Evolutionary conservation across 306 rosid species (phyloP).

Genomic region (Castanea mollissima): DNA sequence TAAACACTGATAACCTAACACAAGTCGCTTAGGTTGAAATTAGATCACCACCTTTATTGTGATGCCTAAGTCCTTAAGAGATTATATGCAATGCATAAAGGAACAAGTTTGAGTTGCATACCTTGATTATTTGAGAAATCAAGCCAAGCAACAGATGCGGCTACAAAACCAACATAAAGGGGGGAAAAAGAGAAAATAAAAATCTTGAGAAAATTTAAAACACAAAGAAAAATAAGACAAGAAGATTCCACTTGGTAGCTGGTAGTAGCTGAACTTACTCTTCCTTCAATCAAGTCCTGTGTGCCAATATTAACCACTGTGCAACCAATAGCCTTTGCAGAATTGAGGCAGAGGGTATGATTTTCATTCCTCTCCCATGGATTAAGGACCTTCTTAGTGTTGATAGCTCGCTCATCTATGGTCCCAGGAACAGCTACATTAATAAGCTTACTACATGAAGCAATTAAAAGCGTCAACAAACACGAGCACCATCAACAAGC

Average conservation of each 20-base stretch:
- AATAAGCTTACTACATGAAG: constrained; percentile 81
- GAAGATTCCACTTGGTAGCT: constrained; percentile 18
- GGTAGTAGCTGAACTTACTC: constrained; percentile 57
- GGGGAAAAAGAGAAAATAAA: constrained; percentile 1
- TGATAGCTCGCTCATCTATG: constrained; percentile 97
- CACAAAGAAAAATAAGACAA: not conserved
- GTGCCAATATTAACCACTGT: constrained; percentile 98
- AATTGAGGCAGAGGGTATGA: constrained; percentile 94
- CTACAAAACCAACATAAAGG: constrained; percentile 44
- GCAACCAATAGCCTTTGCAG: constrained; percentile 99
- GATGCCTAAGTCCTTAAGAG: constrained; percentile 14
- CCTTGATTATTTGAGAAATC: constrained; percentile 97
- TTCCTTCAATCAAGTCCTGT: constrained; percentile 87
- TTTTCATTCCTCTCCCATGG: constrained; percentile 99
- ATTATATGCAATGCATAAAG: constrained; percentile 3
- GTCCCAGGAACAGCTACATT: constrained; percentile 98
- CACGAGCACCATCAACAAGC: constrained; percentile 2
- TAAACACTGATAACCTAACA: constrained; percentile 6
- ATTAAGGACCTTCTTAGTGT: constrained; percentile 82
- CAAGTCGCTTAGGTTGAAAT: constrained; percentile 5
- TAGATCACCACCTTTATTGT: constrained; percentile 14
- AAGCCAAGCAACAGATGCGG: constrained; percentile 90
- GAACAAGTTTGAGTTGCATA: constrained; percentile 26
- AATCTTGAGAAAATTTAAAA: constrained; percentile 16
- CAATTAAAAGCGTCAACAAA: constrained; percentile 35